Conservation (phyloP, 2,329 filamentous ascomycete species). For the Thielaviopsis ethacetica region DNA sequence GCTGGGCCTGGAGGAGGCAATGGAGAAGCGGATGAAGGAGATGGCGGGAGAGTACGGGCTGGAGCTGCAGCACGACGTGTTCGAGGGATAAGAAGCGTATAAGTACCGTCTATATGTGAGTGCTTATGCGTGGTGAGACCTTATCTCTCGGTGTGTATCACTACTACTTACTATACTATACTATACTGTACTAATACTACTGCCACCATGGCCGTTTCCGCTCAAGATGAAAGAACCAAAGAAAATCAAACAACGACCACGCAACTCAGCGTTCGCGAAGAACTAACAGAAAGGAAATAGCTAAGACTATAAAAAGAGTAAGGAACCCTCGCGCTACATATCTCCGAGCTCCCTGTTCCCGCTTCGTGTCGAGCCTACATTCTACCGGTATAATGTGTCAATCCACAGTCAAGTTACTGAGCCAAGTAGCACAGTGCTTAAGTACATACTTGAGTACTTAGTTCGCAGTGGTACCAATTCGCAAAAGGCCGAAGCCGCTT, state of each 20-base stretch:
- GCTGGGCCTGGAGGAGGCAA: slow-evolving; percentile 82
- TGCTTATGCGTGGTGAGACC: not conserved
- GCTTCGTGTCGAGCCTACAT: not conserved
- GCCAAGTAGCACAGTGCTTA: no score
- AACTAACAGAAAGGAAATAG: not conserved
- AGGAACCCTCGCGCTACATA: not conserved
- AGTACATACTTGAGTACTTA: no score
- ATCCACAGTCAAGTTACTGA: not conserved
- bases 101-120: not conserved
- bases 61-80: slow-evolving; percentile 74
- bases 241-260: not conserved
- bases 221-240: not conserved
- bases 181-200: no score
- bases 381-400: not conserved
- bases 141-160: not conserved
- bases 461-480: not conserved
- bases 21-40: slow-evolving; percentile 71
- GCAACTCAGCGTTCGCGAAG: not conserved
- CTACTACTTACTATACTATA: no score
- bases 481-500: not conserved
- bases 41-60: slow-evolving; percentile 87
- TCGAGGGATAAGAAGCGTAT: slow-evolving; percentile 48
- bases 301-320: not conserved
- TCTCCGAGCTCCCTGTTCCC: not conserved
- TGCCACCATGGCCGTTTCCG: not conserved